These are phyloP conservation scores for Fusarium torulosum DNA, from an alignment of 2,329 filamentous ascomycete species.

Conservation along the genomic window DNA sequence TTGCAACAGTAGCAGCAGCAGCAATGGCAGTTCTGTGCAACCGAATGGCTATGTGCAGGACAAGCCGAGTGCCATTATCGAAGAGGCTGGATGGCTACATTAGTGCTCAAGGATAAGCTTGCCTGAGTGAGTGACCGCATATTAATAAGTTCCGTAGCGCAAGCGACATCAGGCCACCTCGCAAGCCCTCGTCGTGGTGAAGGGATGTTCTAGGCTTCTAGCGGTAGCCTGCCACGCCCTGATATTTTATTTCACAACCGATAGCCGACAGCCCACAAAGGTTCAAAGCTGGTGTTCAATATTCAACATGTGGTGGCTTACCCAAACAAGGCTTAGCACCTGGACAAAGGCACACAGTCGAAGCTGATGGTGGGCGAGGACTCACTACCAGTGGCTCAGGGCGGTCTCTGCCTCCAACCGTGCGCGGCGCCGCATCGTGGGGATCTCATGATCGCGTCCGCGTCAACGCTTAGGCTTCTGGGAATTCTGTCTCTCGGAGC, in stretches of 20 bases:
- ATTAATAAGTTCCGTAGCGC: conserved; percentile 41
- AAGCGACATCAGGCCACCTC: conserved; percentile 49
- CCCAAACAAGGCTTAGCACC: conserved; percentile 17
- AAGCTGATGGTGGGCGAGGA: conserved; percentile 27
- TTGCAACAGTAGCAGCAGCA: neutral
- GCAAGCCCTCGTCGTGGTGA: conserved; percentile 42
- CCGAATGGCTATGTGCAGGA: conserved; percentile 21
- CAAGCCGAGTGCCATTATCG: conserved; percentile 28
- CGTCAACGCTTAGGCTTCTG: conserved; percentile 30
- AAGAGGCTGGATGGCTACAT: conserved; percentile 29
- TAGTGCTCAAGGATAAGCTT: conserved; percentile 25
- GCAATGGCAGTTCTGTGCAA: conserved; percentile 9
- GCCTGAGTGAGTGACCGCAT: conserved; percentile 19
- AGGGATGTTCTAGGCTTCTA: conserved; percentile 42
- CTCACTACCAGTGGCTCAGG: conserved; percentile 22
- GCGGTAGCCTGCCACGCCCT: conserved; percentile 26
- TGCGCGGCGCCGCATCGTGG: conserved; percentile 47
- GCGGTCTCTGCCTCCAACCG: conserved; percentile 35
- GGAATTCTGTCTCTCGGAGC: conserved; percentile 32
- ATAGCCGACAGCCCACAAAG: conserved; percentile 13
- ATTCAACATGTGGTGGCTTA: conserved; percentile 22
- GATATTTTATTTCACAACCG: conserved; percentile 24
- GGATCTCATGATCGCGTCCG: conserved; percentile 46
- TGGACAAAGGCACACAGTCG: conserved; percentile 1
- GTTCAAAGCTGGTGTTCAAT: conserved; percentile 19